Conservation (phyloP, 352 stramenopile species). For the Aphanomyces astaci region DNA sequence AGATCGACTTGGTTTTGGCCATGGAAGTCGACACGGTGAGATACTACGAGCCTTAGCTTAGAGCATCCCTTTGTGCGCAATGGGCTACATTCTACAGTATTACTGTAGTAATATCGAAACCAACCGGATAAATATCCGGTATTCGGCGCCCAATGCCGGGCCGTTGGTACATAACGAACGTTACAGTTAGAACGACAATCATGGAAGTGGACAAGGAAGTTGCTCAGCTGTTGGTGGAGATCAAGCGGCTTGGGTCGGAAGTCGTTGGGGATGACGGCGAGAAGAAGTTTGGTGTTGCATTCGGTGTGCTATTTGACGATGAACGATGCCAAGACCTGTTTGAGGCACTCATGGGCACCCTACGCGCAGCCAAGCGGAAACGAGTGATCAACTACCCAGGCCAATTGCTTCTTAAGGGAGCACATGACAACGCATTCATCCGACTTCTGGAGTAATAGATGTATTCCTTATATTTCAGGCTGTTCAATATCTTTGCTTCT, state of each 20-base stretch:
- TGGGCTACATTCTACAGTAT: too few species aligned
- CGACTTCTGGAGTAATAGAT: conserved; percentile 31
- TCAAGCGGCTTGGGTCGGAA: conserved; percentile 40
- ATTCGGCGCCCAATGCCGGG: too few species aligned
- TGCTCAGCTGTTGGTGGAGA: conserved; percentile 58
- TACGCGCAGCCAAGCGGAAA: conserved; percentile 63
- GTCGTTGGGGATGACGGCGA: not conserved
- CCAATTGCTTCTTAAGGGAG: conserved; percentile 75
- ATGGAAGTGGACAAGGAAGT: conserved; percentile 71
- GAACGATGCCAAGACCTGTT: conserved; percentile 70
- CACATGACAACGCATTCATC: conserved; percentile 74
- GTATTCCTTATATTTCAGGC: not conserved
- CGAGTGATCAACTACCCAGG: conserved; percentile 75
- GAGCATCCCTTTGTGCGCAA: too few species aligned
- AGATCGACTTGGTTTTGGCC: too few species aligned
- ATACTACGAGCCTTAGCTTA: too few species aligned
- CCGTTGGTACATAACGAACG: too few species aligned
- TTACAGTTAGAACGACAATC: too few species aligned
- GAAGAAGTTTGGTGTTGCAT: conserved; percentile 57
- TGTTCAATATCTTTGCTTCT: not conserved
- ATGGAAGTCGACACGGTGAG: too few species aligned
- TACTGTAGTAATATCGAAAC: too few species aligned
- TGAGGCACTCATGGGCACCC: conserved; percentile 75
- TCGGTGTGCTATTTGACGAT: conserved; percentile 78
- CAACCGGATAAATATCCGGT: too few species aligned